phyloP scores from a whole-genome alignment of 106 monocot genomes.

The Acorus gramineus region DNA sequence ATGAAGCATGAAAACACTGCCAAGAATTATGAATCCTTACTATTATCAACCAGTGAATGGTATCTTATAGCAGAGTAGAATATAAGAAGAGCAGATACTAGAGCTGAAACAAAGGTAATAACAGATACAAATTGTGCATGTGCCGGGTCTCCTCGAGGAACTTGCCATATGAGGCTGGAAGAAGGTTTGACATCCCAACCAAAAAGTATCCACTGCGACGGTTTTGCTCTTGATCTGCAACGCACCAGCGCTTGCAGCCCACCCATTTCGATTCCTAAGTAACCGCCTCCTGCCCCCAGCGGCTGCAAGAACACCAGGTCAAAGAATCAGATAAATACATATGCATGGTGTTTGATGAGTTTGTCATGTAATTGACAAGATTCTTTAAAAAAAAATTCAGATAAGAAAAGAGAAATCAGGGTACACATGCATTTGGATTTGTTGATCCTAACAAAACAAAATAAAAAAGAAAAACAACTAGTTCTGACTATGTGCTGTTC shows the following conservation, averaged over 20 bases:
- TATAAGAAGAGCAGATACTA: conserved; percentile 35
- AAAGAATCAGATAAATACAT: not conserved
- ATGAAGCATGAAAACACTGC: no score
- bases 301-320: conserved; percentile 24
- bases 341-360: not conserved
- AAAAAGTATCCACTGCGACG: conserved; percentile 19
- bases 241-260: conserved; percentile 29
- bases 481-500: no score
- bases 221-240: conserved; percentile 20
- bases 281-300: conserved; percentile 30
- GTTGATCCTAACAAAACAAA: no score
- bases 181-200: not conserved
- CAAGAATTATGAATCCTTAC: no score
- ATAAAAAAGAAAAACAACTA: no score
- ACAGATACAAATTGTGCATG: conserved; percentile 35
- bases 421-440: no score
- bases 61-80: conserved; percentile 26
- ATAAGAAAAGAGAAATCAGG: no score
- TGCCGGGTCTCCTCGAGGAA: conserved; percentile 50
- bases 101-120: conserved; percentile 41
- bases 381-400: no score
- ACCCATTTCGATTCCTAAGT: conserved; percentile 29
- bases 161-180: conserved; percentile 22
- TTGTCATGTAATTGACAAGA: no score
- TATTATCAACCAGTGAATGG: no score